phyloP scores from a whole-genome alignment of 2,329 filamentous ascomycete species.

The Celoporthe dispersa region DNA sequence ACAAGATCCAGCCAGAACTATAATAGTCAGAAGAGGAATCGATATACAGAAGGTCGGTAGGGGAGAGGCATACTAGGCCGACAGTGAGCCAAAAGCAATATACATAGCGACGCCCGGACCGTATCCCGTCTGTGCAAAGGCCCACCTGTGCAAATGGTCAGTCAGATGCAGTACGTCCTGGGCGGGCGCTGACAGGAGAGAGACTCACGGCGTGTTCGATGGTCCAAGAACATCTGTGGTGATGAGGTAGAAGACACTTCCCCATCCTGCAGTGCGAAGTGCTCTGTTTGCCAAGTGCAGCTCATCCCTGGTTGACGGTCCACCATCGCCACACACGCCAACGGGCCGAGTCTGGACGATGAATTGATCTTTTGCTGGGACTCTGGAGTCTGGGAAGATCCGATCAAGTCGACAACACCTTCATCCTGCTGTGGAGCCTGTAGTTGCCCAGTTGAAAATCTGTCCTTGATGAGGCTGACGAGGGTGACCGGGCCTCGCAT shows the following conservation, averaged over 20 bases:
- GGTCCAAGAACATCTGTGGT: slow-evolving; percentile 8
- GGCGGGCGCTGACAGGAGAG: too few relatives aligned
- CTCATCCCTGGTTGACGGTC: background rate
- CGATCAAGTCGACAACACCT: background rate
- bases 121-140: slow-evolving; percentile 11
- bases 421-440: background rate
- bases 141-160: background rate
- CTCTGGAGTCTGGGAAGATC: too few relatives aligned
- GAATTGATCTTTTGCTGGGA: background rate
- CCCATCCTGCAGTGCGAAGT: slow-evolving; percentile 12
- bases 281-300: slow-evolving; percentile 1
- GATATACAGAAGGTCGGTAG: fast-evolving
- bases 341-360: background rate
- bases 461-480: background rate
- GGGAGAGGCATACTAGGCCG: slow-evolving; percentile 9
- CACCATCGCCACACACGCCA: too few relatives aligned
- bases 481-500: background rate
- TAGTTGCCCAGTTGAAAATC: background rate
- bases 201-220: background rate
- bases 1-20: slow-evolving; percentile 10
- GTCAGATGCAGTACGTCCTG: background rate
- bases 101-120: slow-evolving; percentile 11
- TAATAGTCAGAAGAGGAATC: background rate
- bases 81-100: background rate
- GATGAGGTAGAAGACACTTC: slow-evolving; percentile 12